phyloP scores from a whole-genome alignment of 352 stramenopile species.

The Globisporangium nodosum region DNA sequence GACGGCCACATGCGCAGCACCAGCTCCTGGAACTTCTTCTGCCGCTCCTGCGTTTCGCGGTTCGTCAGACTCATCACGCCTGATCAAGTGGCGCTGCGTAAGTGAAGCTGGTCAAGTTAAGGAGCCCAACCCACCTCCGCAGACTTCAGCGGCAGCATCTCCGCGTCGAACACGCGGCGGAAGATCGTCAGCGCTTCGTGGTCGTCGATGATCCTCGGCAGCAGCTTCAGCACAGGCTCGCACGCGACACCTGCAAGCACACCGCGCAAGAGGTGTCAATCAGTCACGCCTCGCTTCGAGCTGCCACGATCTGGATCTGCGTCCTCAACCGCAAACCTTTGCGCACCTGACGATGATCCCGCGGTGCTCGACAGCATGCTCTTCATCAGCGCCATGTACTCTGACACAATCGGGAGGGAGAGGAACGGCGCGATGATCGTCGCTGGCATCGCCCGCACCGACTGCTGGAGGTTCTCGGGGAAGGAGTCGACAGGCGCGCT shows the following conservation, averaged over 20 bases:
- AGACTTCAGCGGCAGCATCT: constrained; percentile 36
- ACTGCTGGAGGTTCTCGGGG: constrained; percentile 42
- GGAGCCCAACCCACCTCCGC: constrained; percentile 24
- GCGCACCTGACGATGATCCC: constrained; percentile 36
- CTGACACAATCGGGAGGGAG: constrained; percentile 54
- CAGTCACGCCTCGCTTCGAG: too few relatives aligned
- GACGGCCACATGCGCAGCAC: constrained; percentile 77
- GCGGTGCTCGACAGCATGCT: constrained; percentile 34
- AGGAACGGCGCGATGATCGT: constrained; percentile 63
- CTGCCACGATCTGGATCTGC: too few relatives aligned
- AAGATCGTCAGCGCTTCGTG: constrained; percentile 60
- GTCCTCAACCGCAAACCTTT: too few relatives aligned
- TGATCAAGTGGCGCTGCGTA: too few relatives aligned
- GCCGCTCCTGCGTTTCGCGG: constrained; percentile 30
- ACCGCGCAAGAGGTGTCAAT: not conserved
- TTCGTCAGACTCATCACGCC: not conserved
- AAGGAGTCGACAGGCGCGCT: constrained; percentile 46
- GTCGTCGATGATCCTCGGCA: constrained; percentile 69
- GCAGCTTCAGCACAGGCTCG: constrained; percentile 59
- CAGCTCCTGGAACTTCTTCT: constrained; percentile 57
- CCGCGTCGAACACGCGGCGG: constrained; percentile 46
- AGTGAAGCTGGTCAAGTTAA: not conserved
- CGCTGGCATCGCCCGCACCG: constrained; percentile 53
- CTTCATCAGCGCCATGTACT: constrained; percentile 72
- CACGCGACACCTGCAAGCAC: constrained; percentile 36